Conservation (phyloP, 1,284 basidiomycete species). For the Tremellales sp. region DNA sequence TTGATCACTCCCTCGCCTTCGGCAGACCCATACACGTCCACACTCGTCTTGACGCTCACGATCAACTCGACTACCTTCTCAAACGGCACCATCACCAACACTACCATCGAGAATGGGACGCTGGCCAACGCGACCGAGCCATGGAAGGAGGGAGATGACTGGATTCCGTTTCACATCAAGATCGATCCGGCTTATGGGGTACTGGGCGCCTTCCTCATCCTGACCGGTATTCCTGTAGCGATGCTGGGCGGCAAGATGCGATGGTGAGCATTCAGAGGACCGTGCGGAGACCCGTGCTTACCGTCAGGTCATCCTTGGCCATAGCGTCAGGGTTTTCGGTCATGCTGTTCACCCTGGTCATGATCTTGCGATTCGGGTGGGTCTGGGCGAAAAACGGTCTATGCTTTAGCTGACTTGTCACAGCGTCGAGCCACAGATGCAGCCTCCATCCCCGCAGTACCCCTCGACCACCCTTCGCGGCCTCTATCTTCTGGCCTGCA, state of each 20-base stretch:
- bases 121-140: constrained; percentile 11
- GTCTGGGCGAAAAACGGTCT: constrained; percentile 14
- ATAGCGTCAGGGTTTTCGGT: constrained; percentile 85
- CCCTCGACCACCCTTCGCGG: constrained; percentile 74
- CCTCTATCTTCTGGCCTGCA: constrained; percentile 78
- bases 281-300: no score
- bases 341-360: constrained; percentile 75
- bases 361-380: constrained; percentile 81
- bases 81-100: constrained; percentile 22
- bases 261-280: constrained; percentile 67
- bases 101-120: constrained; percentile 26
- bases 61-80: constrained; percentile 21
- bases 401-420: background rate
- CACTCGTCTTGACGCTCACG: constrained; percentile 38
- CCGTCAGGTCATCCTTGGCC: constrained; percentile 82
- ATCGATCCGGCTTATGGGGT: constrained; percentile 86
- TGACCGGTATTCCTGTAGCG: constrained; percentile 82
- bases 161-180: constrained; percentile 57
- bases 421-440: constrained; percentile 39
- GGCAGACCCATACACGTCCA: constrained; percentile 22
- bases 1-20: constrained; percentile 18
- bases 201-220: constrained; percentile 78
- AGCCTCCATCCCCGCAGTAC: constrained; percentile 65
- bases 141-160: constrained; percentile 41
- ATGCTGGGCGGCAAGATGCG: constrained; percentile 90